Evolutionary conservation across 352 stramenopile species (phyloP).

Genomic region (Phytophthora pisi): DNA sequence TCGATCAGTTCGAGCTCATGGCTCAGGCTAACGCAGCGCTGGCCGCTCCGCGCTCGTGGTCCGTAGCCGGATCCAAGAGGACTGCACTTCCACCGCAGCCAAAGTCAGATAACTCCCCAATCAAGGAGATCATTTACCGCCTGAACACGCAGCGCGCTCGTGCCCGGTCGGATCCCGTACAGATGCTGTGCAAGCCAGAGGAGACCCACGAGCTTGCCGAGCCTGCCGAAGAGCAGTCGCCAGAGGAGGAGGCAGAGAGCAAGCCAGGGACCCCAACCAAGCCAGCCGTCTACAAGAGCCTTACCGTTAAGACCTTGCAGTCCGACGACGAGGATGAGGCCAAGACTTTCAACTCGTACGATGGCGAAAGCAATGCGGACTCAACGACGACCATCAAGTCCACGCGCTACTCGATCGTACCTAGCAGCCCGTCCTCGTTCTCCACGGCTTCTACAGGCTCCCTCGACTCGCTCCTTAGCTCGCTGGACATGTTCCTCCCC

Average conservation of each 20-base stretch:
- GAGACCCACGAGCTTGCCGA: not conserved
- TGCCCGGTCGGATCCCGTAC: constrained; percentile 16
- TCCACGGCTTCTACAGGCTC: constrained; percentile 43
- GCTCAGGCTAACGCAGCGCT: constrained; percentile 14
- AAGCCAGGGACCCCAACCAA: constrained; percentile 7
- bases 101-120: constrained; percentile 18
- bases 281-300: constrained; percentile 13
- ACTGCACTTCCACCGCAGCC: constrained; percentile 8
- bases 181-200: constrained; percentile 1
- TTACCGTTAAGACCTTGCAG: constrained; percentile 19
- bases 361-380: constrained; percentile 21
- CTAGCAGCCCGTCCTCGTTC: constrained; percentile 33
- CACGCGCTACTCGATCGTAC: constrained; percentile 18
- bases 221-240: not conserved
- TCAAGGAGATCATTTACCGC: constrained; percentile 24
- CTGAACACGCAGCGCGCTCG: constrained; percentile 14
- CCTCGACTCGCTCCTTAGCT: constrained; percentile 38
- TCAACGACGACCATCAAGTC: constrained; percentile 15
- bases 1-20: constrained; percentile 46
- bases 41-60: constrained; percentile 8
- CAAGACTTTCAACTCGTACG: constrained; percentile 11
- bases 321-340: constrained; percentile 13
- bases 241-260: constrained; percentile 3
- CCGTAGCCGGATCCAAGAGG: constrained; percentile 8
- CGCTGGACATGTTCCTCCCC: constrained; percentile 30